Conservation (phyloP, 2,329 filamentous ascomycete species). For the Periglandula ipomoeae region DNA sequence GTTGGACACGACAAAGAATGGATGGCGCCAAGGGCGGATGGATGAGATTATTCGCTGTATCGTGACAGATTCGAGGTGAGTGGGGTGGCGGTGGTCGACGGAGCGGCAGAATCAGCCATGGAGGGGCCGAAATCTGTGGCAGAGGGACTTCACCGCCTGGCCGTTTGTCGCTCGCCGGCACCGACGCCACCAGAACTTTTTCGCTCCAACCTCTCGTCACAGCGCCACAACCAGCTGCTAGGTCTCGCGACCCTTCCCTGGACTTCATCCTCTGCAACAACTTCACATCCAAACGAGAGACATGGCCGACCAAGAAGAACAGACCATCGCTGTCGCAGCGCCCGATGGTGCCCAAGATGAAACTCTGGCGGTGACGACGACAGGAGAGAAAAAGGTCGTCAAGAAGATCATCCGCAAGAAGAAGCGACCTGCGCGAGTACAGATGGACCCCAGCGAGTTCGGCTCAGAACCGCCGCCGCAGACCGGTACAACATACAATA, state of each 20-base stretch:
- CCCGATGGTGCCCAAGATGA: slow-evolving; percentile 8
- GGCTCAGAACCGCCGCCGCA: slow-evolving; percentile 81
- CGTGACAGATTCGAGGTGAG: background rate
- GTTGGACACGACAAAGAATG: background rate
- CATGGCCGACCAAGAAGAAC: slow-evolving; percentile 25
- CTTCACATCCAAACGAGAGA: background rate
- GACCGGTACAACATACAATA: slow-evolving; percentile 93
- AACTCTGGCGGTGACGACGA: slow-evolving; percentile 26
- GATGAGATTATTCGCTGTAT: background rate
- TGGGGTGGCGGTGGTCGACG: background rate
- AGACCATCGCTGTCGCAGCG: slow-evolving; percentile 13
- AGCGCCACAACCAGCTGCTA: background rate
- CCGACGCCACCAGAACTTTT: background rate
- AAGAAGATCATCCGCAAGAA: slow-evolving; percentile 93
- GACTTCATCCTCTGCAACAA: background rate
- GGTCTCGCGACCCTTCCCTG: background rate
- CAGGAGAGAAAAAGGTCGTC: slow-evolving; percentile 48
- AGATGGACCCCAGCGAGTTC: slow-evolving; percentile 78
- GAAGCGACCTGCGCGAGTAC: slow-evolving; percentile 77
- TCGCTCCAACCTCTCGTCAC: background rate
- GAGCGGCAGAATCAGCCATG: slow-evolving; percentile 4
- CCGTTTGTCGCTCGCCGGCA: background rate
- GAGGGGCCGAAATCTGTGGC: background rate
- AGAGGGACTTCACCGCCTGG: slow-evolving; percentile 4
- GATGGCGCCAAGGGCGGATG: too few relatives aligned